These are phyloP conservation scores for Colletotrichum sp. DNA, from an alignment of 2,329 filamentous ascomycete genomes.

Conservation along the genomic window DNA sequence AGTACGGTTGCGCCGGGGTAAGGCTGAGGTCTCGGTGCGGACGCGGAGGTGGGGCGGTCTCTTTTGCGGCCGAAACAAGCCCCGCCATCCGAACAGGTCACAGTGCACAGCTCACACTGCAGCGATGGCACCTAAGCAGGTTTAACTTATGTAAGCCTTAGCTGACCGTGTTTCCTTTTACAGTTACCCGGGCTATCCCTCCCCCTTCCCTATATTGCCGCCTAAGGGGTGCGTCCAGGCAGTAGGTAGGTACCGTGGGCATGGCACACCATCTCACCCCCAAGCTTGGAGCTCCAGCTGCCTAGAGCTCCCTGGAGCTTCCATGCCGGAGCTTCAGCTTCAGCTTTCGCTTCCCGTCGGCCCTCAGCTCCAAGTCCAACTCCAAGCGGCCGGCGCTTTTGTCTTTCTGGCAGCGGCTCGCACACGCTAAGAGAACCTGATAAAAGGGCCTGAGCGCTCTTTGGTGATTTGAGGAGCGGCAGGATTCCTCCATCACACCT, in stretches of 20 bases:
- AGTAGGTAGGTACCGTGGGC: not conserved
- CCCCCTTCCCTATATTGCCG: not conserved
- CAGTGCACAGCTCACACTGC: not conserved
- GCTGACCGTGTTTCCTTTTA: not conserved
- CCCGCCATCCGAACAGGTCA: not conserved
- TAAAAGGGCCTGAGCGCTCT: not conserved
- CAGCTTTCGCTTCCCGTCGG: not conserved
- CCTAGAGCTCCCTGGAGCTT: not conserved
- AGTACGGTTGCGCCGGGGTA: not conserved
- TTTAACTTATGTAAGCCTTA: not conserved
- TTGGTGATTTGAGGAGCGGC: not conserved
- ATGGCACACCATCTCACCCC: not conserved
- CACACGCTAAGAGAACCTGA: not conserved
- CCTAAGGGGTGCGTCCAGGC: not conserved
- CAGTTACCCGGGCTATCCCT: not conserved
- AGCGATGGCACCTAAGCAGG: no score
- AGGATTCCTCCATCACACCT: not conserved
- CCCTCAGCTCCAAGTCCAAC: not conserved
- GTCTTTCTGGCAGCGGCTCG: not conserved
- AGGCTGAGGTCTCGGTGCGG: slow-evolving; percentile 6
- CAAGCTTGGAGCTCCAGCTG: not conserved
- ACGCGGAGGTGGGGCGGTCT: not conserved
- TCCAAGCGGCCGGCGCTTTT: not conserved
- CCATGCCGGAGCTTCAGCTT: not conserved
- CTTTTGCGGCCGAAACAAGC: not conserved